phyloP scores from a whole-genome alignment of 2,329 filamentous ascomycete genomes.

The Fusarium sp. region DNA sequence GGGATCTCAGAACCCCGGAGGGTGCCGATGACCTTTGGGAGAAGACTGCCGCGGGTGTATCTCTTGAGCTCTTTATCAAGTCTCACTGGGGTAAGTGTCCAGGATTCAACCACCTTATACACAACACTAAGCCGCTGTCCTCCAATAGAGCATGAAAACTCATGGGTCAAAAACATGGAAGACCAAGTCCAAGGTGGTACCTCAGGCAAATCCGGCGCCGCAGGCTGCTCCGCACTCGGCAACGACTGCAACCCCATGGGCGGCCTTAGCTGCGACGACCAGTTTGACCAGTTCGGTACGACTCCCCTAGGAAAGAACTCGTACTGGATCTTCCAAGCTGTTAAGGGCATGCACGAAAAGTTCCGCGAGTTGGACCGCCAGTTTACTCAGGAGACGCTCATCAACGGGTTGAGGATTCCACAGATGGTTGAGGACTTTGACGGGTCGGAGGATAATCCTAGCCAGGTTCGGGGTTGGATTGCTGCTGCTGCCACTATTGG shows the following conservation, averaged over 20 bases:
- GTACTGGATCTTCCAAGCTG: slow-evolving; percentile 27
- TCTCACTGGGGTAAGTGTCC: slow-evolving; percentile 8
- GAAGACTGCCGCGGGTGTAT: background rate
- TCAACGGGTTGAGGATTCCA: background rate
- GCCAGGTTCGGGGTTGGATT: slow-evolving; percentile 9
- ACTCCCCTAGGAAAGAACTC: background rate
- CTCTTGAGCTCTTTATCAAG: slow-evolving; percentile 7
- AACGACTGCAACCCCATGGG: background rate
- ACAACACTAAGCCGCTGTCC: background rate
- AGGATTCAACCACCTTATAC: fast-evolving
- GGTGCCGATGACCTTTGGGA: slow-evolving; percentile 16
- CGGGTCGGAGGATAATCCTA: background rate
- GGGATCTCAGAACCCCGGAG: slow-evolving; percentile 15
- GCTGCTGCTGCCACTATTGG: slow-evolving; percentile 3
- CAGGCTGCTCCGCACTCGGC: background rate
- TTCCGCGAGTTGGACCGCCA: background rate
- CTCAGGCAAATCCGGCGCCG: slow-evolving; percentile 5
- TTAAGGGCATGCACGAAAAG: slow-evolving; percentile 15
- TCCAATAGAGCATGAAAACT: slow-evolving; percentile 14
- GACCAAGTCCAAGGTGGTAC: slow-evolving; percentile 1
- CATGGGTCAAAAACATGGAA: slow-evolving; percentile 24
- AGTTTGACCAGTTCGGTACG: slow-evolving; percentile 10
- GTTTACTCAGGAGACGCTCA: background rate
- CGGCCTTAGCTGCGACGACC: slow-evolving; percentile 1
- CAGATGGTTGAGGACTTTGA: slow-evolving; percentile 10